phyloP scores from a whole-genome alignment of 306 rosid species.

The Vigna hirtella region DNA sequence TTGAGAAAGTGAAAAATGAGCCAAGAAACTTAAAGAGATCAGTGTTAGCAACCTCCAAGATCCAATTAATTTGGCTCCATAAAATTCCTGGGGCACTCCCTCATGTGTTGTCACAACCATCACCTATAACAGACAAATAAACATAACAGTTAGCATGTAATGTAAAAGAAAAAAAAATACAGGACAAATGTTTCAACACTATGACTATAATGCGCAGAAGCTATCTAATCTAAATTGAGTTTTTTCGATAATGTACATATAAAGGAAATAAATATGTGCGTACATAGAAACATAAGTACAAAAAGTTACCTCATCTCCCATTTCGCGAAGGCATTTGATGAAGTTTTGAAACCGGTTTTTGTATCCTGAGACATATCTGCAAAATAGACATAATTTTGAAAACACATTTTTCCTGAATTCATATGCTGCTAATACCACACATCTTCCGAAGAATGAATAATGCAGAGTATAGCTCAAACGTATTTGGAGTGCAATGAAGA shows the following conservation, averaged over 20 bases:
- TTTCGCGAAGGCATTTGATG: conserved; percentile 63
- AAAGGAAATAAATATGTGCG: conserved; percentile 30
- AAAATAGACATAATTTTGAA: conserved; percentile 22
- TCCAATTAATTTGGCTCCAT: conserved; percentile 94
- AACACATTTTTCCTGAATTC: neutral
- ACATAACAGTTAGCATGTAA: conserved; percentile 33
- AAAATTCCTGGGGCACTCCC: conserved; percentile 90
- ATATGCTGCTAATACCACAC: neutral
- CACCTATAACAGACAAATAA: conserved; percentile 61
- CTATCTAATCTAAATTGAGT: conserved; percentile 6
- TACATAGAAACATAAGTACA: neutral
- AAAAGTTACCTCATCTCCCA: conserved; percentile 64
- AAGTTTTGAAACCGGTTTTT: conserved; percentile 66
- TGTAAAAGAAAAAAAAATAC: neutral
- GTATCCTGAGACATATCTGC: conserved; percentile 67
- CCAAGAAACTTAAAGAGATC: conserved; percentile 29
- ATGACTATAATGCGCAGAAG: neutral
- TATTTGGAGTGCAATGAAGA: neutral
- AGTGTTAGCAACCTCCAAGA: conserved; percentile 77
- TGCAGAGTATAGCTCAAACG: neutral
- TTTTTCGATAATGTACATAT: neutral
- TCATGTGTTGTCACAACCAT: conserved; percentile 99
- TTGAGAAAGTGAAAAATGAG: conserved; percentile 13
- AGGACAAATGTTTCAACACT: conserved; percentile 13
- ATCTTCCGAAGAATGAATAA: conserved; percentile 13